phyloP scores from a whole-genome alignment of 2,329 filamentous ascomycete species.

The Fusarium nygamai region DNA sequence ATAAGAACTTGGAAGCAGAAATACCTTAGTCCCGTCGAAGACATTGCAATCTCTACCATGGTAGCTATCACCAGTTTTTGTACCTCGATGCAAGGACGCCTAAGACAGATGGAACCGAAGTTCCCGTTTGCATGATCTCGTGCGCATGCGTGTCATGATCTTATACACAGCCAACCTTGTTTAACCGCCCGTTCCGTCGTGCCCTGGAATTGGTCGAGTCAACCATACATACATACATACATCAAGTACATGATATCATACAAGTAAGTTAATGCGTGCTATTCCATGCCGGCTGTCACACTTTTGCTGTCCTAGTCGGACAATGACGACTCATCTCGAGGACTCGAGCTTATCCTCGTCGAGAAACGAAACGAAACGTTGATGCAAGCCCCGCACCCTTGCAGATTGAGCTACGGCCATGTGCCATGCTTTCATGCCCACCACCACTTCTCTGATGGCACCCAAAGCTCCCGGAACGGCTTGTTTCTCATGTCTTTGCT shows the following conservation, averaged over 20 bases:
- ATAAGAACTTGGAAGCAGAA: background rate
- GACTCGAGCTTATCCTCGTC: conserved; percentile 6
- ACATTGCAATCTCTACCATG: background rate
- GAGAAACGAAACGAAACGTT: conserved; percentile 32
- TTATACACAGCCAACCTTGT: conserved; percentile 19
- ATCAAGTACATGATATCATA: background rate
- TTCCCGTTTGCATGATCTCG: conserved; percentile 29
- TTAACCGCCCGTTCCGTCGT: conserved; percentile 12
- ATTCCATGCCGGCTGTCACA: conserved; percentile 10
- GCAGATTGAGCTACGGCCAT: conserved; percentile 36
- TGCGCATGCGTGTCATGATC: conserved; percentile 31
- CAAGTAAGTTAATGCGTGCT: background rate
- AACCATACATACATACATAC: background rate
- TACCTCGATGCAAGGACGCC: background rate
- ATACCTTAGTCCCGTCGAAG: background rate
- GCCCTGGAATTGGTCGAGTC: conserved; percentile 9
- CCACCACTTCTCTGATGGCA: conserved; percentile 15
- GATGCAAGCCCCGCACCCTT: conserved; percentile 40
- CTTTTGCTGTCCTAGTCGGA: conserved; percentile 12
- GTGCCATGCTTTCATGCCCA: conserved; percentile 27
- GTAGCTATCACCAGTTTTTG: background rate
- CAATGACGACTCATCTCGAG: conserved; percentile 20
- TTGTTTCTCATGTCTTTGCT: conserved; percentile 17
- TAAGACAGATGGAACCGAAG: conserved; percentile 7
- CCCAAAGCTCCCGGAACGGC: conserved; percentile 12